These are phyloP conservation scores for Colletotrichum chrysophilum DNA, from an alignment of 2,329 filamentous ascomycete genomes.

Conservation along the genomic window DNA sequence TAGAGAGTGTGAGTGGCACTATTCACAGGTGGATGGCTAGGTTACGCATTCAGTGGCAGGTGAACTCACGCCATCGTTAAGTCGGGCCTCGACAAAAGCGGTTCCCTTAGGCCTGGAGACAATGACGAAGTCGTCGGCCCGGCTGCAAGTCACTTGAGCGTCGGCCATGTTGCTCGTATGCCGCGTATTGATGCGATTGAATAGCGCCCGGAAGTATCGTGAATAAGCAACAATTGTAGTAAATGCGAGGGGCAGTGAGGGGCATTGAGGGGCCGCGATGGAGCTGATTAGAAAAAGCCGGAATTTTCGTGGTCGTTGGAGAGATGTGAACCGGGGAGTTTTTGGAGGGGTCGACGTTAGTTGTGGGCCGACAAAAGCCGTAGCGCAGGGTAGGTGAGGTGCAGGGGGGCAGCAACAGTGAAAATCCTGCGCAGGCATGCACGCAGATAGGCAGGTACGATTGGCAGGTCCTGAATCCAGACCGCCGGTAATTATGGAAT, in stretches of 20 bases:
- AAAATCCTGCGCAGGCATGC: not conserved
- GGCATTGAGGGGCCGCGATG: not conserved
- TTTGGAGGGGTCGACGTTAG: not conserved
- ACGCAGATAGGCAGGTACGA: not conserved
- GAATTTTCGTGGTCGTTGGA: slow-evolving; percentile 11
- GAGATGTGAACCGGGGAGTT: not conserved
- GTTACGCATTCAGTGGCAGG: not conserved
- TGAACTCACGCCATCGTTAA: not conserved
- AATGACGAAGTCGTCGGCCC: slow-evolving; percentile 6
- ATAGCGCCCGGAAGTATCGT: not conserved
- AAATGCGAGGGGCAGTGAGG: not conserved
- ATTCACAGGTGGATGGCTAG: not conserved
- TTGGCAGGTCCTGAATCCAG: not conserved
- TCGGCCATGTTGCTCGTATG: not conserved
- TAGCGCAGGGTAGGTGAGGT: not conserved
- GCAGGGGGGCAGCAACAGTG: not conserved
- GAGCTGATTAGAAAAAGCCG: not conserved
- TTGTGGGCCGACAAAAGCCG: slow-evolving; percentile 13
- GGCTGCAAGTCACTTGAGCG: not conserved
- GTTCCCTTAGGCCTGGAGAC: slow-evolving; percentile 12
- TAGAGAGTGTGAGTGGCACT: not conserved
- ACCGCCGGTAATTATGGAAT: not conserved
- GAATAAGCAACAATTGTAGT: not conserved
- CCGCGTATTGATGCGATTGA: not conserved
- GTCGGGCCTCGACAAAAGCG: slow-evolving; percentile 14